phyloP scores from a whole-genome alignment of 306 rosid genomes.

The Malus asiatica region DNA sequence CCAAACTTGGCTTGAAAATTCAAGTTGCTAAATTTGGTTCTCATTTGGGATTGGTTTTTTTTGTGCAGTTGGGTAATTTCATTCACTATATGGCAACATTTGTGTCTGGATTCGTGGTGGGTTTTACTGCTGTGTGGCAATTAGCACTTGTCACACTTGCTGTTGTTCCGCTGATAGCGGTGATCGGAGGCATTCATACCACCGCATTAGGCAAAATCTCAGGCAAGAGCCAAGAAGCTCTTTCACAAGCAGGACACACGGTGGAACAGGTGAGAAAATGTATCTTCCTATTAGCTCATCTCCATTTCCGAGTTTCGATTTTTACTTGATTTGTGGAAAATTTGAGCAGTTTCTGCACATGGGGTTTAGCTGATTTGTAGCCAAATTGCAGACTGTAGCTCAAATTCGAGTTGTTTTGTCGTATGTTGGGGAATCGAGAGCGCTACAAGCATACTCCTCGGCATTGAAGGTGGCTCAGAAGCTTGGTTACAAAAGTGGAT shows the following conservation, averaged over 20 bases:
- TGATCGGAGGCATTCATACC: conserved; percentile 82
- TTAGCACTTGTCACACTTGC: conserved; percentile 89
- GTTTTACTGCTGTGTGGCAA: conserved; percentile 98
- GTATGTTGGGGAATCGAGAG: conserved; percentile 74
- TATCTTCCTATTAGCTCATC: neutral
- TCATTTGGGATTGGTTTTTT: neutral
- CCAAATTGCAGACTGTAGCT: conserved; percentile 58
- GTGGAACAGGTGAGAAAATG: conserved; percentile 67
- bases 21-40: neutral
- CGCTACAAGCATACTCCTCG: conserved; percentile 60
- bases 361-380: conserved; percentile 21
- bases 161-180: conserved; percentile 88
- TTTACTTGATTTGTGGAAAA: neutral
- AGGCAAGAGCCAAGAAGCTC: conserved; percentile 79
- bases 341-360: conserved; percentile 13
- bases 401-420: conserved; percentile 88
- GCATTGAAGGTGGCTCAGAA: conserved; percentile 75
- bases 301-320: neutral
- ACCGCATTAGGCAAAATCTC: conserved; percentile 80
- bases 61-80: conserved; percentile 90
- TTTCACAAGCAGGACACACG: conserved; percentile 88
- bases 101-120: conserved; percentile 92
- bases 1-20: too few relatives aligned
- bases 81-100: conserved; percentile 96
- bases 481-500: conserved; percentile 79